Percentiles rank a stretch among this genome's conserved stretches.
Evolutionary conservation across 2,329 filamentous ascomycete species (phyloP).

Genomic region (Trichocomaceae sp.): DNA sequence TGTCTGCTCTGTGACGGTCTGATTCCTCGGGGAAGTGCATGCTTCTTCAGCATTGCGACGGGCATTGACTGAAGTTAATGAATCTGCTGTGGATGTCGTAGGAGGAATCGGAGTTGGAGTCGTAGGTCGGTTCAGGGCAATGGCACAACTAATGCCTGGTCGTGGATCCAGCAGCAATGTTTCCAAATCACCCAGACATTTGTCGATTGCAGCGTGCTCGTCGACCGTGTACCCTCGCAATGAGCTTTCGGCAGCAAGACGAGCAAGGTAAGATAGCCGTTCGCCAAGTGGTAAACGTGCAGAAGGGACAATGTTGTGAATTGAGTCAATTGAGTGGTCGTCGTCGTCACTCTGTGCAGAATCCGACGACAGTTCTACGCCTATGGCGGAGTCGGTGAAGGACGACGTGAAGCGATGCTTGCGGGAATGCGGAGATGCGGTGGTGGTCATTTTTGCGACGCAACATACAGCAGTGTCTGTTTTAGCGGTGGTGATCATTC

Average conservation of each 20-base stretch:
- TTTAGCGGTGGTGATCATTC: neutral
- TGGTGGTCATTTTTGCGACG: neutral
- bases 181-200: conserved; percentile 22
- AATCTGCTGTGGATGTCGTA: neutral
- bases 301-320: neutral
- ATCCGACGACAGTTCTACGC: conserved; percentile 15
- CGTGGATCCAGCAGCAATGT: conserved; percentile 24
- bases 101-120: conserved; percentile 10
- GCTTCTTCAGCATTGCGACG: neutral
- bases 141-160: conserved; percentile 17
- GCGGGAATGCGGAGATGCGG: conserved; percentile 11
- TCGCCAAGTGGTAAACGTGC: neutral
- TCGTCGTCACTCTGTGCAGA: conserved; percentile 5
- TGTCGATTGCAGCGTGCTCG: conserved; percentile 27
- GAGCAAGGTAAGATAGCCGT: conserved; percentile 9
- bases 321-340: too few relatives aligned
- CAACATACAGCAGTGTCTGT: neutral
- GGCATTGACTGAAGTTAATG: too few relatives aligned
- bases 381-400: conserved; percentile 24
- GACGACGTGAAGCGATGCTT: conserved; percentile 15
- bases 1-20: neutral
- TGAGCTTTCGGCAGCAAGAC: conserved; percentile 7
- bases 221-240: conserved; percentile 11
- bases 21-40: neutral
- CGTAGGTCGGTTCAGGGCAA: conserved; percentile 16